Base-by-base conservation (phyloP, 2,329 filamentous ascomycete species). In the Trichoderma oligosporum region DNA sequence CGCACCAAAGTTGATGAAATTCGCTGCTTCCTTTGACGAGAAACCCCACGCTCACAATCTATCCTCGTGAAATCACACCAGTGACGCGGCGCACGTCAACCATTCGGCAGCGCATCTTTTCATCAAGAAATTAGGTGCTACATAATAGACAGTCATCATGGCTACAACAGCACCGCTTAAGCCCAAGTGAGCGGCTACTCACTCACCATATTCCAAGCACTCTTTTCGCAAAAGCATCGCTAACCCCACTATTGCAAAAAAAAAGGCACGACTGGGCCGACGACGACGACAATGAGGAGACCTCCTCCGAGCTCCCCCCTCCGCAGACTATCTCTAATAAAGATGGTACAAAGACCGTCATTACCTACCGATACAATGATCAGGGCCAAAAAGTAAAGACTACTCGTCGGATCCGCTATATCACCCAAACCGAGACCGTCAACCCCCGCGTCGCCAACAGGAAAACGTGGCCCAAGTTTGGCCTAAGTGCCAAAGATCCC, bases 361-460 rank as follows among this genome's bases (percentile, higher is more conserved):
- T 96, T 70, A 89, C 89, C 62, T 96, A 90, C 80, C 84, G 86
- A 68, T 85, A 91, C 78, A 93, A 96, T 78, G 94, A 99, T 65
- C 84, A 93, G 62, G 89, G 89, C 75, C 92, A 95, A 75, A 96
- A 96, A 76, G 89, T 97, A 71, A 97, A 97, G 83, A 94, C 91
- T 62, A 97, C 92, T 61, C 92, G 94, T 73, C 90, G 92, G 68
- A 93, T 97, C 78, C 91, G 92, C 72, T 90, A 91, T 70, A 95
- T 89, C 62, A 87, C 92, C 65, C 85, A 96, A 75, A 92, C 91
- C 75, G 91, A 96, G 76, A 85, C 89, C 64, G 93, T 99, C 67
- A 97, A 97, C 82, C 94, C 94, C 56, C 89, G 91, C 69, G 93
- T 99, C 59, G 94, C 94, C 62, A 92, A 96, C 79, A 90, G 94